A percentile compares a stretch with the other conserved stretches of the same genome.
phyloP scores from a whole-genome alignment of 129 eudicot species.

The Artemisia annua region DNA sequence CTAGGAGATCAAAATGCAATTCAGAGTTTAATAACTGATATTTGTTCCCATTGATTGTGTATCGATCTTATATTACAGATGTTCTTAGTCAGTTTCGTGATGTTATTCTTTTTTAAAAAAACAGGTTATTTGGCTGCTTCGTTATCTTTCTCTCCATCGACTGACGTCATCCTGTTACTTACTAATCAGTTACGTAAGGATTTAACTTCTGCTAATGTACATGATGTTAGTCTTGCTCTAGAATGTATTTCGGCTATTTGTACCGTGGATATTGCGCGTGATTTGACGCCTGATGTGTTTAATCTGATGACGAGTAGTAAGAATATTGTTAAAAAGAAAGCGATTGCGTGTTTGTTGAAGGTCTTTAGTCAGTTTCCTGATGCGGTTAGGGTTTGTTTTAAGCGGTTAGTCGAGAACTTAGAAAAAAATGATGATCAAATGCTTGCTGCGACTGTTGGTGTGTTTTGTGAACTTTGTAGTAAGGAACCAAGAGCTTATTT shows the following conservation, averaged over 20 bases:
- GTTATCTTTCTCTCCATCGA: conserved; percentile 52
- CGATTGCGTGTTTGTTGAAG: conserved; percentile 57
- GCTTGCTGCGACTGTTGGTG: conserved; percentile 66
- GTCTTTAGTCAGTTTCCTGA: conserved; percentile 71
- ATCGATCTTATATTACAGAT: too few relatives aligned
- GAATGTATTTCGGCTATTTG: conserved; percentile 52
- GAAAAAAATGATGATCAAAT: conserved; percentile 52
- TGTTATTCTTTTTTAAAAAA: too few relatives aligned
- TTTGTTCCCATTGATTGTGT: too few relatives aligned
- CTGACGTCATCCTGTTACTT: conserved; percentile 69
- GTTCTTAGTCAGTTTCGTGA: too few relatives aligned
- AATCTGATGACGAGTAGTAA: conserved; percentile 45
- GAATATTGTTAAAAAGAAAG: conserved; percentile 56
- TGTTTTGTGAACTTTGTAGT: conserved; percentile 76
- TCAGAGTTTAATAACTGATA: too few relatives aligned
- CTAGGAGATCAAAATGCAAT: too few relatives aligned
- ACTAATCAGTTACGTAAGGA: conserved; percentile 92
- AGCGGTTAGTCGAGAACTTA: conserved; percentile 75
- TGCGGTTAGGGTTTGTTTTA: conserved; percentile 89
- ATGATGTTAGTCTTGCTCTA: conserved; percentile 70
- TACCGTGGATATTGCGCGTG: conserved; percentile 65
- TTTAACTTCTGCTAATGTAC: conserved; percentile 48
- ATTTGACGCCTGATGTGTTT: conserved; percentile 62
- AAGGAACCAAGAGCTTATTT: conserved; percentile 65
- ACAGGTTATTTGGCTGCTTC: conserved; percentile 72